Evolutionary conservation across 208 protist genomes (phyloP).

Genomic region (Trypanosoma scelopori): DNA sequence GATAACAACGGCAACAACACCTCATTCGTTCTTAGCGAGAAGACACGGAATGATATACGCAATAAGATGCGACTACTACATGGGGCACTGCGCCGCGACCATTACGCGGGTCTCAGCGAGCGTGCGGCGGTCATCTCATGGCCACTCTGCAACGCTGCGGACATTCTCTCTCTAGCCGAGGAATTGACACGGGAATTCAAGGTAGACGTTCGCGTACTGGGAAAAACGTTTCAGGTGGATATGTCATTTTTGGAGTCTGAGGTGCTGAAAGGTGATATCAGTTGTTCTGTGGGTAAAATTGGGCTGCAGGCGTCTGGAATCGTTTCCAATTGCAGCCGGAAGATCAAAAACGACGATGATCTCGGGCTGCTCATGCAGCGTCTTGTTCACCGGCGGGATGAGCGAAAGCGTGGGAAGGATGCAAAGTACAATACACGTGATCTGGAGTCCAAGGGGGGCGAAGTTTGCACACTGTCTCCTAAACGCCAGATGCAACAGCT

Average conservation of each 20-base stretch:
- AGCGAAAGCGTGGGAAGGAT: neutral
- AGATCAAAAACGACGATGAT: conserved; percentile 1
- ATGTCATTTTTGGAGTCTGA: conserved; percentile 1
- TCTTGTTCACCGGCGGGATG: neutral
- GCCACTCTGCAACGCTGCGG: conserved; percentile 62
- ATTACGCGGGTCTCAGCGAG: conserved; percentile 68
- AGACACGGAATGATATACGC: conserved; percentile 52
- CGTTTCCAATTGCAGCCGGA: neutral
- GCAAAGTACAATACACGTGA: neutral
- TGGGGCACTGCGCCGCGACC: conserved; percentile 59
- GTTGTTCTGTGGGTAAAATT: too few relatives aligned
- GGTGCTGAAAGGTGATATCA: neutral
- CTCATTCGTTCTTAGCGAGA: conserved; percentile 55
- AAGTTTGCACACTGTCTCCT: neutral
- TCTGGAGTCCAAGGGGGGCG: neutral
- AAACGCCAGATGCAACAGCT: conserved; percentile 36
- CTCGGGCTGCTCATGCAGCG: conserved; percentile 20
- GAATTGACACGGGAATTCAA: conserved; percentile 67
- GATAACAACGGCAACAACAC: neutral
- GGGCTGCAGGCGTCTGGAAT: neutral
- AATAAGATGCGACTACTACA: conserved; percentile 76
- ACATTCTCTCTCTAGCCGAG: conserved; percentile 48
- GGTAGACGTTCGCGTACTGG: conserved; percentile 70
- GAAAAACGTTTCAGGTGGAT: conserved; percentile 45
- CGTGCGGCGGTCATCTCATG: conserved; percentile 71